These are phyloP conservation scores for Fulvia fulva DNA, from an alignment of 2,329 filamentous ascomycete species.

Conservation along the genomic window DNA sequence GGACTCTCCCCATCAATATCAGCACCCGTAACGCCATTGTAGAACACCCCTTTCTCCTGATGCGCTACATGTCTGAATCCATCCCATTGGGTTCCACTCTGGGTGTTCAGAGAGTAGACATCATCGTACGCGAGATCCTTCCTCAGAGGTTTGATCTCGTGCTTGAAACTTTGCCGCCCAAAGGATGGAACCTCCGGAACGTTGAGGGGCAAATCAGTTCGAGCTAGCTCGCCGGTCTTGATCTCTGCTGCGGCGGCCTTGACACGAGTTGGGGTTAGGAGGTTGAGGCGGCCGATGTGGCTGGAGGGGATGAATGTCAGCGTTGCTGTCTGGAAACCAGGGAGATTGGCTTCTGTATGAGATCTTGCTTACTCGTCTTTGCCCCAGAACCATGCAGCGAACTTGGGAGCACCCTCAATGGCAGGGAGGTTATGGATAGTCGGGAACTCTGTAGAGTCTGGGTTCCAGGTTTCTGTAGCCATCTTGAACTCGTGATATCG, in stretches of 20 bases:
- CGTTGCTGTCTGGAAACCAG: too few relatives aligned
- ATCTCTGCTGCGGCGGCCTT: slow-evolving; percentile 53
- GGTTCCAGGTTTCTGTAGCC: slow-evolving; percentile 36
- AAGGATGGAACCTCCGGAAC: slow-evolving; percentile 53
- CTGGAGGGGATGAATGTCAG: too few relatives aligned
- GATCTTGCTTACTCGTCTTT: too few relatives aligned
- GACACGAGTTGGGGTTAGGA: slow-evolving; percentile 54
- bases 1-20: slow-evolving; percentile 40
- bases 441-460: slow-evolving; percentile 51
- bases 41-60: slow-evolving; percentile 37
- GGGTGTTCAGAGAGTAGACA: slow-evolving; percentile 42
- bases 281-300: slow-evolving; percentile 52
- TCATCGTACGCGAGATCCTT: slow-evolving; percentile 41
- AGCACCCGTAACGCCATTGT: slow-evolving; percentile 40
- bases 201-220: slow-evolving; percentile 53
- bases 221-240: slow-evolving; percentile 52
- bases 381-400: slow-evolving; percentile 60
- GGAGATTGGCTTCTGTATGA: too few relatives aligned
- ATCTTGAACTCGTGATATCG: slow-evolving; percentile 1
- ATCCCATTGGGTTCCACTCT: slow-evolving; percentile 45
- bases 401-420: slow-evolving; percentile 51
- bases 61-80: slow-evolving; percentile 45
- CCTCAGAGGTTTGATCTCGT: slow-evolving; percentile 48
- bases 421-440: slow-evolving; percentile 50
- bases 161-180: slow-evolving; percentile 50